Percentiles rank a stretch among this genome's conserved stretches.
phyloP scores from a whole-genome alignment of 2,329 filamentous ascomycete species.

The Exophiala alcalophila region DNA sequence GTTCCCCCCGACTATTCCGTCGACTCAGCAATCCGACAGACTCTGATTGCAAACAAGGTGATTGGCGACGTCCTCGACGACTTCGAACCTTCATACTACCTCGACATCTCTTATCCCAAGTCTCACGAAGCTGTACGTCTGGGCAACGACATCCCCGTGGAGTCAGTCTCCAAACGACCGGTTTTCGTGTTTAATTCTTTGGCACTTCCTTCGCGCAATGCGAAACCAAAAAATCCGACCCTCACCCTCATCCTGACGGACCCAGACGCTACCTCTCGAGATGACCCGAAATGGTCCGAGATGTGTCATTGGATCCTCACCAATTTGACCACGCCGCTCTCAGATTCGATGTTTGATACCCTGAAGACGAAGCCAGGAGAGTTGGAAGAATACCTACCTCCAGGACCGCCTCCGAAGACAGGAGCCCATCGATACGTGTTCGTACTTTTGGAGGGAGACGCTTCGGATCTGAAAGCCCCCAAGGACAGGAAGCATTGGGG shows the following conservation, averaged over 20 bases:
- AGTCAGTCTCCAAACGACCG: slow-evolving; percentile 43
- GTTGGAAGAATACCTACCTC: slow-evolving; percentile 52
- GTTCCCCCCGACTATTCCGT: slow-evolving; percentile 13
- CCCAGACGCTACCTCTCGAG: slow-evolving; percentile 56
- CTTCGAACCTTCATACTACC: slow-evolving; percentile 54
- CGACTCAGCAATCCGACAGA: slow-evolving; percentile 28
- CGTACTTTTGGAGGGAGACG: slow-evolving; percentile 45
- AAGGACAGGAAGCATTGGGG: slow-evolving; percentile 52
- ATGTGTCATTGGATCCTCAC: slow-evolving; percentile 55
- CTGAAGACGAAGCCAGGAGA: slow-evolving; percentile 34
- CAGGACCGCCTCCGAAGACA: slow-evolving; percentile 54
- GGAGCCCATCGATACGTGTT: slow-evolving; percentile 59
- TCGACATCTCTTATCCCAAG: slow-evolving; percentile 50
- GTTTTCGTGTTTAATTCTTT: slow-evolving; percentile 40
- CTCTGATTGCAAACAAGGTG: slow-evolving; percentile 27
- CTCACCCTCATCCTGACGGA: slow-evolving; percentile 55
- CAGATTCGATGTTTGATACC: slow-evolving; percentile 10
- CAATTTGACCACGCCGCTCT: slow-evolving; percentile 29
- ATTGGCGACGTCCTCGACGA: slow-evolving; percentile 54
- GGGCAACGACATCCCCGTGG: slow-evolving; percentile 54
- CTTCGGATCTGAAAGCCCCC: slow-evolving; percentile 45
- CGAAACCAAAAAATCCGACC: slow-evolving; percentile 29
- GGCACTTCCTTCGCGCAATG: slow-evolving; percentile 17
- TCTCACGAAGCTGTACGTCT: slow-evolving; percentile 46
- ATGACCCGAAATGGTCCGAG: slow-evolving; percentile 55